A percentile compares a stretch with the other conserved stretches of the same genome.
These are phyloP conservation scores for Plectosphaerella sp. DNA, from an alignment of 2,329 filamentous ascomycete species.

Conservation along the genomic window DNA sequence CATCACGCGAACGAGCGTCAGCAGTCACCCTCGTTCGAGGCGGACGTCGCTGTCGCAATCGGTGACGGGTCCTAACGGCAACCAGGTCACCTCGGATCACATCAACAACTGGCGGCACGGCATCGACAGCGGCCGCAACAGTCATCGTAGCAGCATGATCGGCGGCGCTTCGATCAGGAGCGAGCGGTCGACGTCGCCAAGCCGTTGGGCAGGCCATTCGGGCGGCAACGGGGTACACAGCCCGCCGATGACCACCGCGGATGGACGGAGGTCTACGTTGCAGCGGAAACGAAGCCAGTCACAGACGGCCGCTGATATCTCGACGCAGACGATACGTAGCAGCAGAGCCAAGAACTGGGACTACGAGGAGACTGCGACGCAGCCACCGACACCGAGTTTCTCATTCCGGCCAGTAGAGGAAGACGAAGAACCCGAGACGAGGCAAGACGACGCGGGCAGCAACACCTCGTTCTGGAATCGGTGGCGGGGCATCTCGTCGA, in stretches of 20 bases:
- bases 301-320: too few relatives aligned
- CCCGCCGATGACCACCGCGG: constrained; percentile 29
- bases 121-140: constrained; percentile 40
- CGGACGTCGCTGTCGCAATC: constrained; percentile 47
- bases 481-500: constrained; percentile 41
- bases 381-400: constrained; percentile 53
- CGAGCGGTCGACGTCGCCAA: constrained; percentile 53
- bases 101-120: constrained; percentile 85
- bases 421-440: constrained; percentile 33
- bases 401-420: constrained; percentile 36
- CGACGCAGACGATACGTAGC: too few relatives aligned
- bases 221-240: constrained; percentile 25
- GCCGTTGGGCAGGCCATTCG: constrained; percentile 27
- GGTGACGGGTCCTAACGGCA: background rate
- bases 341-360: constrained; percentile 11
- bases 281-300: too few relatives aligned
- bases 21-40: constrained; percentile 43
- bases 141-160: constrained; percentile 31
- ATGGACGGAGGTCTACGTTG: constrained; percentile 1
- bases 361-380: constrained; percentile 17
- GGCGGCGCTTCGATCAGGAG: constrained; percentile 34
- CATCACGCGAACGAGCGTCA: constrained; percentile 46
- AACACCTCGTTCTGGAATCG: constrained; percentile 54
- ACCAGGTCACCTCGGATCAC: constrained; percentile 55
- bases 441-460: constrained; percentile 32